Conservation (phyloP, 139 green algal genomes). For the Gonium pectorale region DNA sequence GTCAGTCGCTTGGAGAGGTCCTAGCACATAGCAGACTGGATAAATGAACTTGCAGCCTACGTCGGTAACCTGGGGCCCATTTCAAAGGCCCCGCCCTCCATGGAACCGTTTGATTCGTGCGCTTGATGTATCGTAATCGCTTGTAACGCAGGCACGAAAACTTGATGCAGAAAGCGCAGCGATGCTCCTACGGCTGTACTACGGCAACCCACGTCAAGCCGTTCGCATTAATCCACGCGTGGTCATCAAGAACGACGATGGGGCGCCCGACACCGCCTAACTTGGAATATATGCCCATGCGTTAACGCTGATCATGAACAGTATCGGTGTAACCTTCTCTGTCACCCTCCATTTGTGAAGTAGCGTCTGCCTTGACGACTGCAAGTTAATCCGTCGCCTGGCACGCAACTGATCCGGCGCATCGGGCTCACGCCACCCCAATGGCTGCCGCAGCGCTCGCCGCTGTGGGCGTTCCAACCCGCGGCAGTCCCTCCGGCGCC, state of each 20-base stretch:
- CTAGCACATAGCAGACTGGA: no score
- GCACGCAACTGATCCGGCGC: not conserved
- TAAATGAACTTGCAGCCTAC: no score
- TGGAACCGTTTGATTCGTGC: not conserved
- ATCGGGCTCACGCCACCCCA: not conserved
- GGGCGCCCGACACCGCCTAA: not conserved
- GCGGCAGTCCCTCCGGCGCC: not conserved
- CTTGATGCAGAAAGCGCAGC: constrained; percentile 32
- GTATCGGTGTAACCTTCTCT: not conserved
- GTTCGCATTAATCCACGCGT: constrained; percentile 11
- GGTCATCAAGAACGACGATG: not conserved
- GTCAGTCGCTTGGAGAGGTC: not conserved
- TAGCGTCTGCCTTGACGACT: not conserved
- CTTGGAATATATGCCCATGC: not conserved
- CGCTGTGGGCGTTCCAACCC: not conserved
- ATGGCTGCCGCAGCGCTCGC: not conserved
- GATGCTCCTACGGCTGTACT: constrained; percentile 44
- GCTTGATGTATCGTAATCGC: not conserved
- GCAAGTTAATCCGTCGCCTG: not conserved
- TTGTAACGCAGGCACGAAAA: not conserved
- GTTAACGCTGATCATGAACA: not conserved
- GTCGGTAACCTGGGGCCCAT: no score
- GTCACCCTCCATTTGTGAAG: not conserved
- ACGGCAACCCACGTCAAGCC: constrained; percentile 5
- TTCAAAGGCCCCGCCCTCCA: no score